A percentile compares a stretch with the other conserved stretches of the same genome.
These are phyloP conservation scores for Kurtzmaniella natalensis DNA, from an alignment of 1,139 yeast genomes.

Conservation along the genomic window DNA sequence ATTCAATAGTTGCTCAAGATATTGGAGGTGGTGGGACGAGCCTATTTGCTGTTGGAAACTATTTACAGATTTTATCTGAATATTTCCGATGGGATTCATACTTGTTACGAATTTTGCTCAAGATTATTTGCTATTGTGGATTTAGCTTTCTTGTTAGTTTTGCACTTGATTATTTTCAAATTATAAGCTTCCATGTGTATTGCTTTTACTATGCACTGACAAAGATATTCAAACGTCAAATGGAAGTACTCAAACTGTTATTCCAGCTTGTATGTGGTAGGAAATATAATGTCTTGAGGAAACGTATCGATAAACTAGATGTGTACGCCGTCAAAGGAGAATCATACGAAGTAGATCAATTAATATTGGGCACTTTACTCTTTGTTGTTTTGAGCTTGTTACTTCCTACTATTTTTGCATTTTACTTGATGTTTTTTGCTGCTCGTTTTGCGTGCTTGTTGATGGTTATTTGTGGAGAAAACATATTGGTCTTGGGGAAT, in stretches of 20 bases:
- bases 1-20: no score
- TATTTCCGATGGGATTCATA: conserved; percentile 2
- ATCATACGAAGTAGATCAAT: conserved; percentile 78
- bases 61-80: neutral
- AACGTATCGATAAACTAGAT: conserved; percentile 66
- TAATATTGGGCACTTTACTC: conserved; percentile 80
- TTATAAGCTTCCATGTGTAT: conserved; percentile 67
- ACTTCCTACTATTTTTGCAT: conserved; percentile 83
- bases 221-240: conserved; percentile 72
- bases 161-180: conserved; percentile 57
- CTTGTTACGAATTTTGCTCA: conserved; percentile 12
- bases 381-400: conserved; percentile 77
- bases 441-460: conserved; percentile 51
- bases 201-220: conserved; percentile 79
- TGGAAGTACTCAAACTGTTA: conserved; percentile 63
- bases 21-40: conserved; percentile 3
- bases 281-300: conserved; percentile 76
- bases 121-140: conserved; percentile 38
- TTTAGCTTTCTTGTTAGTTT: conserved; percentile 67
- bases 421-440: conserved; percentile 70
- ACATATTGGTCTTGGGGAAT: conserved; percentile 61
- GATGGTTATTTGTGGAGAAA: conserved; percentile 53
- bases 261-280: conserved; percentile 88
- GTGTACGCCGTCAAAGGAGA: conserved; percentile 43
- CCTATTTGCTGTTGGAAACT: neutral